A percentile compares a stretch with the other conserved stretches of the same genome.
Conservation (phyloP, 1,284 basidiomycete species). For the Irpex sp. region DNA sequence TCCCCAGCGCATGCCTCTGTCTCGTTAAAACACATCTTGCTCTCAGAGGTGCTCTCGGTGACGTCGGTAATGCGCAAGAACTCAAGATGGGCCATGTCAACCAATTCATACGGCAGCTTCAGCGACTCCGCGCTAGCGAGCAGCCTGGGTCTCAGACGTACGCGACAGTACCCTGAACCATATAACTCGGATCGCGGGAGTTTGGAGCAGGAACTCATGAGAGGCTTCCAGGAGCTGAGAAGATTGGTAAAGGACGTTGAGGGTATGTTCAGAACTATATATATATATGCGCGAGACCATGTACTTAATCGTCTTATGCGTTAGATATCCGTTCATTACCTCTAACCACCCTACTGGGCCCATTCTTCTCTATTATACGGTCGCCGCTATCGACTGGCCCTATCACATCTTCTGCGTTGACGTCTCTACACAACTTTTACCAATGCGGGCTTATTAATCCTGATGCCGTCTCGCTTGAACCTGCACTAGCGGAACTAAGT, state of each 20-base stretch:
- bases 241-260: conserved; percentile 66
- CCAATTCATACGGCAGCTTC: conserved; percentile 51
- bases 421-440: conserved; percentile 85
- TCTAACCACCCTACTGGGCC: conserved; percentile 63
- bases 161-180: conserved; percentile 33
- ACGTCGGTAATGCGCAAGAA: conserved; percentile 98
- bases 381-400: conserved; percentile 92
- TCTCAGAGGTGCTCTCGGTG: conserved; percentile 87
- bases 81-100: conserved; percentile 82
- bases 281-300: neutral
- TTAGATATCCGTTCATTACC: conserved; percentile 55
- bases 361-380: conserved; percentile 91
- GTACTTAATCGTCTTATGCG: neutral
- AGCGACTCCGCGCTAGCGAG: conserved; percentile 63
- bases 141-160: conserved; percentile 67
- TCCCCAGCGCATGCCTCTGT: conserved; percentile 23
- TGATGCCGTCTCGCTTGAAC: conserved; percentile 45
- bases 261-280: conserved; percentile 43
- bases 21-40: conserved; percentile 71
- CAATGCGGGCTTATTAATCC: conserved; percentile 67
- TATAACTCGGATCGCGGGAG: conserved; percentile 42
- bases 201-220: conserved; percentile 79
- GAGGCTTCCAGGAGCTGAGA: conserved; percentile 84
- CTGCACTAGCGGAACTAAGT: conserved; percentile 80
- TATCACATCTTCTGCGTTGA: conserved; percentile 86